These are phyloP conservation scores for Millerago galiae DNA, from an alignment of 805 yeast genomes.

Conservation along the genomic window DNA sequence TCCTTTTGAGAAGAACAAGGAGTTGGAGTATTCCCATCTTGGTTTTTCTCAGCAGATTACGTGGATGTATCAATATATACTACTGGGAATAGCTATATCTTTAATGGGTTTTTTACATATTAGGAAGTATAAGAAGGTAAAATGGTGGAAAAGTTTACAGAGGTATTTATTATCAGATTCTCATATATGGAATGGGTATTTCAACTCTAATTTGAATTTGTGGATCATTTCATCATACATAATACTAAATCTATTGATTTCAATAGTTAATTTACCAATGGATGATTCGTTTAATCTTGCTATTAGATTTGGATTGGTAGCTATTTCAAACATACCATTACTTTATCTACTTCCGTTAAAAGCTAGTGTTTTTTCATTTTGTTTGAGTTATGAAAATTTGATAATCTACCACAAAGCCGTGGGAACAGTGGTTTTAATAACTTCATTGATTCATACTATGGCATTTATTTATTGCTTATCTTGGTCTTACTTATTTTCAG, in stretches of 20 bases:
- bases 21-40: slow-evolving; percentile 16
- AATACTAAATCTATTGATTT: slow-evolving; percentile 13
- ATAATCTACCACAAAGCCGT: slow-evolving; percentile 21
- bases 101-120: neutral
- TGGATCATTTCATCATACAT: slow-evolving; percentile 6
- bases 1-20: slow-evolving; percentile 18
- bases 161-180: slow-evolving; percentile 6
- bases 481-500: slow-evolving; percentile 15
- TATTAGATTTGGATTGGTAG: slow-evolving; percentile 20
- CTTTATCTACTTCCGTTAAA: slow-evolving; percentile 23
- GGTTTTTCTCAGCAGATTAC: slow-evolving; percentile 17
- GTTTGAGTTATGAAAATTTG: slow-evolving; percentile 21
- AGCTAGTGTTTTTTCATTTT: slow-evolving; percentile 17
- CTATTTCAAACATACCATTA: slow-evolving; percentile 22
- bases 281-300: slow-evolving; percentile 22
- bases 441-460: slow-evolving; percentile 14
- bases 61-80: slow-evolving; percentile 17
- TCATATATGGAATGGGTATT: slow-evolving; percentile 9
- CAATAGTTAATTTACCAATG: slow-evolving; percentile 15
- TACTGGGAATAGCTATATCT: slow-evolving; percentile 3
- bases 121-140: neutral
- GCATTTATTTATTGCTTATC: slow-evolving; percentile 15
- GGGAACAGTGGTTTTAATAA: slow-evolving; percentile 15
- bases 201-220: slow-evolving; percentile 12
- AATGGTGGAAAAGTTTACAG: neutral